Base-by-base conservation (phyloP, 1,139 yeast species). In the Kodamaea ohmeri region DNA sequence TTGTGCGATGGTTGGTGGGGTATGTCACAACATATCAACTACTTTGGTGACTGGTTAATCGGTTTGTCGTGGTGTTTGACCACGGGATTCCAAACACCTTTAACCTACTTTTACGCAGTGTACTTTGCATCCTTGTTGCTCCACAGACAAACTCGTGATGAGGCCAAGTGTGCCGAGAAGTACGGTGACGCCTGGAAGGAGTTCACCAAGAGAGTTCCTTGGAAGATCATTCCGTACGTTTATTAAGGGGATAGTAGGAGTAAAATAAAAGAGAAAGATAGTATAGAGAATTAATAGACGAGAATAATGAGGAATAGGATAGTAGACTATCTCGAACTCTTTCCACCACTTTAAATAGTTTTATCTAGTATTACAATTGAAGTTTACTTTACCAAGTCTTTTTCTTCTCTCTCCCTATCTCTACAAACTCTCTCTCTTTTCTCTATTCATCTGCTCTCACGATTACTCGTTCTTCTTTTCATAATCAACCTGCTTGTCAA, bases 1-100 rank as follows among this genome's bases (percentile, higher is more conserved):
- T 67, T 92, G 38, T 76, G 80, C 41, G 94, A 88, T 52, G 97
- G 97, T 2, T 92, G 98, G 98, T 92, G 98, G 98, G 86, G 85
- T 3, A 61, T 71, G 28, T 81, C 96, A 5, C 95, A 95, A 50
- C 98, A 92, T 59, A 88, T 88, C 58, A 92, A 92, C 58, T 92
- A 92, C 62, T 74, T 90, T 45, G 98, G 98, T 27, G 98, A 92
- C 63, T 89, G 97, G 94, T 57, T 94, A 36, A 81, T 89, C 56
- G 89, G 97, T 0, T 73, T 87, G 68, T 80, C 95, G 31, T 90
- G 96, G 95, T 89, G 97, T 60, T 69, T 92, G 48, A 83, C 96
- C 14, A 88, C 97, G 1, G 96, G 96, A 11, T 79, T 83, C 53
- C 71, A 68, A 44, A 84, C 95, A 1, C 83, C 89, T 3, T 65